Evolutionary conservation across 208 protist species (phyloP).

Genomic region (Trichomonas tenax): DNA sequence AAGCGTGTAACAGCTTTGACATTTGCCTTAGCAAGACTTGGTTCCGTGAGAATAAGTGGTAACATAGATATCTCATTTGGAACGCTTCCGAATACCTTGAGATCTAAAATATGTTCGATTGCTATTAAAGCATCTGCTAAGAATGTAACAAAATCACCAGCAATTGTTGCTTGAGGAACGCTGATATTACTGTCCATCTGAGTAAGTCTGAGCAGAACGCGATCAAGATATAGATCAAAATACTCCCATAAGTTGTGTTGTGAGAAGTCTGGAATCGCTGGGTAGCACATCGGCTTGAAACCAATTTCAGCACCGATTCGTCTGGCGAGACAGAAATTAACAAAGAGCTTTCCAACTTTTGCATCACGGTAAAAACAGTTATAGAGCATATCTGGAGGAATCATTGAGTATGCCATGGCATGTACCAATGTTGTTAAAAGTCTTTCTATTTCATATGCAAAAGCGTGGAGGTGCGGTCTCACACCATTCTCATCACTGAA

Average conservation of each 20-base stretch:
- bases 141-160: neutral
- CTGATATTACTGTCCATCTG: neutral
- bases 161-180: neutral
- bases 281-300: neutral
- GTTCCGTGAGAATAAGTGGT: neutral
- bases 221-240: neutral
- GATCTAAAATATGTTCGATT: neutral
- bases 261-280: neutral
- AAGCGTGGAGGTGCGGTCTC: neutral
- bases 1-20: neutral
- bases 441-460: conserved; percentile 3
- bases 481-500: neutral
- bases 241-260: neutral
- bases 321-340: neutral
- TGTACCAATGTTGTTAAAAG: neutral
- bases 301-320: neutral
- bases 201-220: neutral
- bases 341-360: neutral
- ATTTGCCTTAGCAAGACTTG: neutral
- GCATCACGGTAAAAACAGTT: neutral
- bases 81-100: neutral
- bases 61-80: neutral
- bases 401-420: neutral
- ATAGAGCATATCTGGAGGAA: neutral
- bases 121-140: neutral